Evolutionary conservation across 139 green algal genomes (phyloP).

Genomic region (Eudorina sp.): DNA sequence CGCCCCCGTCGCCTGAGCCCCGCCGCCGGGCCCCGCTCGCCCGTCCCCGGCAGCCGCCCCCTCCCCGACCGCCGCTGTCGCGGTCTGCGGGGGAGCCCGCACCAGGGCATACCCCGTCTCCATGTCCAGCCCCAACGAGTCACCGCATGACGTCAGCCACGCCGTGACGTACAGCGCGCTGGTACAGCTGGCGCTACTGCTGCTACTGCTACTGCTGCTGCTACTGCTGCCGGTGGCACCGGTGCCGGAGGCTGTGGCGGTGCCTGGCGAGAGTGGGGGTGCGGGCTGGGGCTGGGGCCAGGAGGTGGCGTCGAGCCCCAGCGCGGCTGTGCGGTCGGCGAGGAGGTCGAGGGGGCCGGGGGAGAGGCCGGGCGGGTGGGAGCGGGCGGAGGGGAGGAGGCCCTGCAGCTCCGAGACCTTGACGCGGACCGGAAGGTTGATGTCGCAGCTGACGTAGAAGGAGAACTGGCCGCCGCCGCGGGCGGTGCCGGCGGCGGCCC

Average conservation of each 20-base stretch:
- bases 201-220: not conserved
- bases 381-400: conserved; percentile 55
- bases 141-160: conserved; percentile 64
- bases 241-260: not conserved
- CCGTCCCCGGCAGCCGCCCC: not conserved
- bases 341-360: not conserved
- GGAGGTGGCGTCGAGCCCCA: not conserved
- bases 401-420: conserved; percentile 68
- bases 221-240: not conserved
- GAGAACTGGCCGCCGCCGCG: conserved; percentile 6
- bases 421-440: conserved; percentile 80
- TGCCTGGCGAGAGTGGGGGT: not conserved
- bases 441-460: conserved; percentile 74
- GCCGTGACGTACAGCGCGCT: conserved; percentile 67
- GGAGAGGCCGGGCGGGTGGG: not conserved
- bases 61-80: not conserved
- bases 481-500: not conserved
- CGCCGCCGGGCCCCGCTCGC: conserved; percentile 8
- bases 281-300: not conserved
- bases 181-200: too few relatives aligned
- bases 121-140: conserved; percentile 69
- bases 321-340: not conserved
- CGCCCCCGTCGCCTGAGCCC: not conserved
- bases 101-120: conserved; percentile 69
- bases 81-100: not conserved